These are phyloP conservation scores for Eimeria falciformis DNA, from an alignment of 169 alveolate genomes.

Conservation along the genomic window DNA sequence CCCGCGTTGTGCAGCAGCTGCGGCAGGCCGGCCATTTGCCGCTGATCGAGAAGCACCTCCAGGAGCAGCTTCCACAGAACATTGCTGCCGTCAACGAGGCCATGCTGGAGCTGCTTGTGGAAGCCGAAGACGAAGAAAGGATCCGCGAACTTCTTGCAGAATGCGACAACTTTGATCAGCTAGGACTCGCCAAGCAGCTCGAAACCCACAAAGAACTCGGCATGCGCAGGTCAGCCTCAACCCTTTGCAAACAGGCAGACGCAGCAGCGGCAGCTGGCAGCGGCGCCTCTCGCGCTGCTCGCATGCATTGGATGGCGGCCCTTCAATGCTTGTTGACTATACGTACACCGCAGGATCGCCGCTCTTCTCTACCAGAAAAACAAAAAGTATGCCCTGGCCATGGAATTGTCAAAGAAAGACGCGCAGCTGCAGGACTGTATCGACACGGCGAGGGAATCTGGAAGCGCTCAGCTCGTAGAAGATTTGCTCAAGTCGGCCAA, in stretches of 20 bases:
- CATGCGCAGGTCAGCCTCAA: slow-evolving; percentile 97
- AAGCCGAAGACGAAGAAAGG: slow-evolving; percentile 96
- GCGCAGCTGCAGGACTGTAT: slow-evolving; percentile 83
- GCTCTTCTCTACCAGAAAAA: slow-evolving; percentile 80
- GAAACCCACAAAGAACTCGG: slow-evolving; percentile 97
- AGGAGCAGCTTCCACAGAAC: slow-evolving; percentile 89
- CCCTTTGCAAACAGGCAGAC: background rate
- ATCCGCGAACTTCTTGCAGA: slow-evolving; percentile 93
- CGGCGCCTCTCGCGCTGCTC: background rate
- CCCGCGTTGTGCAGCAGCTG: slow-evolving; percentile 94
- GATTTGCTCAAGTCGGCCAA: slow-evolving; percentile 63
- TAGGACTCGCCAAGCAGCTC: slow-evolving; percentile 86
- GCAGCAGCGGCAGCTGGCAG: background rate
- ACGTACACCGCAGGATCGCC: slow-evolving; percentile 32
- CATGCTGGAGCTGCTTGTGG: slow-evolving; percentile 97
- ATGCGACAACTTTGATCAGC: slow-evolving; percentile 97
- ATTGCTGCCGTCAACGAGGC: slow-evolving; percentile 97
- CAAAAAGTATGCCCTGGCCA: slow-evolving; percentile 83
- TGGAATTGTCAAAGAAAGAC: slow-evolving; percentile 82
- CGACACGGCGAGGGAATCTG: slow-evolving; percentile 84
- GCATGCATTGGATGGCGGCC: background rate
- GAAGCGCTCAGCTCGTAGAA: slow-evolving; percentile 81
- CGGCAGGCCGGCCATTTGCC: slow-evolving; percentile 87
- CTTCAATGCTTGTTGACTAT: no score
- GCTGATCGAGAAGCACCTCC: slow-evolving; percentile 85